These are phyloP conservation scores for Drosera spatulata DNA, from an alignment of 179 eudicot species.

Conservation along the genomic window DNA sequence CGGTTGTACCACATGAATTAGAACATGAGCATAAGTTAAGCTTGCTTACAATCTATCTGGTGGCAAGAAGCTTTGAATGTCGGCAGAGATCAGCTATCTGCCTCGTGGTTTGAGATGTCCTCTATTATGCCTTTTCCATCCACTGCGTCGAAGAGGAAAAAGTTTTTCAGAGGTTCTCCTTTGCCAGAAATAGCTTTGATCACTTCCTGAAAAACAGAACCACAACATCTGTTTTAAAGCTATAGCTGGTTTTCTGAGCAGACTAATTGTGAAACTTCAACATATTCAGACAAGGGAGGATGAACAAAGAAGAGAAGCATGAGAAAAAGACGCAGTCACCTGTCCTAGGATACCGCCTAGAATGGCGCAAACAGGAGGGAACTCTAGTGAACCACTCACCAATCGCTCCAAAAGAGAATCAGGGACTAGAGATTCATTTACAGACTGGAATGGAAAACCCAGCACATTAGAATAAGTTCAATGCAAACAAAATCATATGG, in stretches of 20 bases:
- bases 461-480: too few species aligned
- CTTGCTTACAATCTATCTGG: too few species aligned
- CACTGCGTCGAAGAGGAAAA: conserved; percentile 79
- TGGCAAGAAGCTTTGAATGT: too few species aligned
- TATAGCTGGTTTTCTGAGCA: too few species aligned
- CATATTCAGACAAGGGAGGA: too few species aligned
- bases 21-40: too few species aligned
- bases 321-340: conserved; percentile 23
- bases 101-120: conserved; percentile 45
- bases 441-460: conserved; percentile 29
- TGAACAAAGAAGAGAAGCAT: not conserved
- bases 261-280: too few species aligned
- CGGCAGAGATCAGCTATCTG: conserved; percentile 2
- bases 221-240: too few species aligned
- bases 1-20: too few species aligned
- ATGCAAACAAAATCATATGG: too few species aligned
- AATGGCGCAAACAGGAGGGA: conserved; percentile 89
- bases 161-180: conserved; percentile 76
- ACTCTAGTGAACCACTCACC: conserved; percentile 46
- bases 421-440: conserved; percentile 64
- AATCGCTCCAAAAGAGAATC: conserved; percentile 71
- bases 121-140: conserved; percentile 91
- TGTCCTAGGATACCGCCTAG: conserved; percentile 94
- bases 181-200: conserved; percentile 92
- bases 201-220: conserved; percentile 43